Evolutionary conservation across 129 eudicot genomes (phyloP).

Genomic region (Centaurea solstitialis): DNA sequence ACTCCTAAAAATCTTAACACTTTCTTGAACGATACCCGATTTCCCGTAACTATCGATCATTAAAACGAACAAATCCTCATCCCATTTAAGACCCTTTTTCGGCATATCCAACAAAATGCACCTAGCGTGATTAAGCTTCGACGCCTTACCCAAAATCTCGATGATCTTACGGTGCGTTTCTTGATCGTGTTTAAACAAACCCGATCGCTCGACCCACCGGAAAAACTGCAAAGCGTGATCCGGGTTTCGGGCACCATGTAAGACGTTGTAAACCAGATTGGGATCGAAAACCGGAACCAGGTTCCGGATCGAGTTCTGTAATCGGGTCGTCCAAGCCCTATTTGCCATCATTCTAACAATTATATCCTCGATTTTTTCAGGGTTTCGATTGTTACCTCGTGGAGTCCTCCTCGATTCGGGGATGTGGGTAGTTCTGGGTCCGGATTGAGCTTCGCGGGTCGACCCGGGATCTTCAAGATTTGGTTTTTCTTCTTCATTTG

Average conservation of each 20-base stretch:
- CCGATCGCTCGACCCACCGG: constrained; percentile 85
- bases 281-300: constrained; percentile 74
- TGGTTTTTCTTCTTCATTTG: constrained; percentile 32
- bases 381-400: constrained; percentile 58
- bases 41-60: constrained; percentile 80
- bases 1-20: constrained; percentile 72
- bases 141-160: constrained; percentile 71
- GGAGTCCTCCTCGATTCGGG: constrained; percentile 22
- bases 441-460: constrained; percentile 1
- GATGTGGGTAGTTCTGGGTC: constrained; percentile 11
- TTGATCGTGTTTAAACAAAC: constrained; percentile 58
- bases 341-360: constrained; percentile 90
- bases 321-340: constrained; percentile 90
- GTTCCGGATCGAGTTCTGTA: constrained; percentile 76
- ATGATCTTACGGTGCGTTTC: constrained; percentile 72
- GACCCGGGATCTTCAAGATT: constrained; percentile 15
- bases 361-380: constrained; percentile 62
- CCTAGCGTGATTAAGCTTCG: constrained; percentile 89
- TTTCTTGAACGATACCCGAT: constrained; percentile 84
- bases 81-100: constrained; percentile 72
- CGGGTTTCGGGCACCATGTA: constrained; percentile 59
- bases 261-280: constrained; percentile 71
- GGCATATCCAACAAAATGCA: constrained; percentile 89
- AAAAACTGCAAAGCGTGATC: constrained; percentile 96
- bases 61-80: constrained; percentile 80